Percentiles rank a stretch among this genome's conserved stretches.
Conservation (phyloP, 163 green algal species). For the Smithsoniella earleae region DNA sequence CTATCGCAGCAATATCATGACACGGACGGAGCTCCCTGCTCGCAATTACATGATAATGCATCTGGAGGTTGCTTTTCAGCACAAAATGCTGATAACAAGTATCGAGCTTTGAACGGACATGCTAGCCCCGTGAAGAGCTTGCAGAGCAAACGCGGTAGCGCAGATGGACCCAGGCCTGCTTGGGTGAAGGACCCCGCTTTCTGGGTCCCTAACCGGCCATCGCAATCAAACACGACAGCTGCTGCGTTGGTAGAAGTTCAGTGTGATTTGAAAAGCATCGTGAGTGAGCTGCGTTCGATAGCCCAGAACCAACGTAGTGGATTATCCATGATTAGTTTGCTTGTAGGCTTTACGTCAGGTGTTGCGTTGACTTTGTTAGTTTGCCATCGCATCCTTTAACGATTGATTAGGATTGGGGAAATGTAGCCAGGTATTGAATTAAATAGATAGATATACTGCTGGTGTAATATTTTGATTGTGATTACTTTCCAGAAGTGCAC, state of each 20-base stretch:
- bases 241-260: not conserved
- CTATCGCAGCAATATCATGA: too few relatives aligned
- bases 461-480: not conserved
- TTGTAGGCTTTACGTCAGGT: not conserved
- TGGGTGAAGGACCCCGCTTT: constrained; percentile 20
- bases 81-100: too few relatives aligned
- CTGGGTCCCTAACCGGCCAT: not conserved
- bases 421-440: not conserved
- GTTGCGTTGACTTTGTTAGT: not conserved
- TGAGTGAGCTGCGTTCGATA: not conserved
- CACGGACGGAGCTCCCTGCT: too few relatives aligned
- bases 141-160: not conserved
- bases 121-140: not conserved
- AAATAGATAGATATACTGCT: not conserved
- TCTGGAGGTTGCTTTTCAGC: too few relatives aligned
- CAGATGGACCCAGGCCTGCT: not conserved
- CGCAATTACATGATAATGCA: too few relatives aligned
- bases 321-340: not conserved
- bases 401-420: not conserved
- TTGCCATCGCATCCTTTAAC: not conserved
- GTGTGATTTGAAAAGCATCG: not conserved
- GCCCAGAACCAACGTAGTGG: not conserved
- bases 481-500: not conserved
- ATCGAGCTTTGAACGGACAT: not conserved
- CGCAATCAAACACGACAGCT: not conserved